Percentiles rank a stretch among this genome's conserved stretches.
phyloP scores from a whole-genome alignment of 1,139 yeast species.

The Pichia terricola region DNA sequence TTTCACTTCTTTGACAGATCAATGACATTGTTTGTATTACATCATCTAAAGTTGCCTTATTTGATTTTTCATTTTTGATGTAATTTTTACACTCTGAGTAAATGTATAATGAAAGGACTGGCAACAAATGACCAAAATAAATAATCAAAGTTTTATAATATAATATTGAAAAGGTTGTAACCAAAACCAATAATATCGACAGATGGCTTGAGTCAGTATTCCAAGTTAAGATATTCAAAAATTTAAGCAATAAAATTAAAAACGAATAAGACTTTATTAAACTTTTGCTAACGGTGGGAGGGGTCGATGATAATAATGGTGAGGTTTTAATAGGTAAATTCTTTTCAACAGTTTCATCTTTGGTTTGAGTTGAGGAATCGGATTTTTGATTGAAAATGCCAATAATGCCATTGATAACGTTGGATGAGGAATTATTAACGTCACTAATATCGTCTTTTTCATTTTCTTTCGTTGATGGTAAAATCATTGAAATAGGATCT shows the following conservation, averaged over 20 bases:
- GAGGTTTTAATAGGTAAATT: constrained; percentile 33
- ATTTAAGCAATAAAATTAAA: constrained; percentile 58
- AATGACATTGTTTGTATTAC: constrained; percentile 74
- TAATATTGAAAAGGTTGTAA: constrained; percentile 50
- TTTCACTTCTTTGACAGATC: constrained; percentile 66
- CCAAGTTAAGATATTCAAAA: constrained; percentile 78
- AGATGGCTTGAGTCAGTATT: constrained; percentile 74
- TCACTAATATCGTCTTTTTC: neutral
- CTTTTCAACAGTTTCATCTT: neutral
- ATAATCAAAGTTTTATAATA: constrained; percentile 66
- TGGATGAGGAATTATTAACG: neutral
- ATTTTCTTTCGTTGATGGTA: constrained; percentile 2
- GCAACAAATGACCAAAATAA: constrained; percentile 72
- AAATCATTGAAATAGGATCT: constrained; percentile 8
- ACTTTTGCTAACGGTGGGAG: constrained; percentile 83
- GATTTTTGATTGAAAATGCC: constrained; percentile 2
- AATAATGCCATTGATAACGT: constrained; percentile 6
- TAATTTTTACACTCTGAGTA: constrained; percentile 51
- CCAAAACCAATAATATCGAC: constrained; percentile 39
- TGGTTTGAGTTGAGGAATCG: neutral
- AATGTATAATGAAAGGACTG: constrained; percentile 57
- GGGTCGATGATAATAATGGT: constrained; percentile 70
- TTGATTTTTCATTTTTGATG: constrained; percentile 43
- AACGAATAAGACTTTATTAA: constrained; percentile 78
- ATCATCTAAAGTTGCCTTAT: constrained; percentile 79